Base-by-base conservation (phyloP, 768 basidiomycete genomes). In the Asterophora lycoperdoides region DNA sequence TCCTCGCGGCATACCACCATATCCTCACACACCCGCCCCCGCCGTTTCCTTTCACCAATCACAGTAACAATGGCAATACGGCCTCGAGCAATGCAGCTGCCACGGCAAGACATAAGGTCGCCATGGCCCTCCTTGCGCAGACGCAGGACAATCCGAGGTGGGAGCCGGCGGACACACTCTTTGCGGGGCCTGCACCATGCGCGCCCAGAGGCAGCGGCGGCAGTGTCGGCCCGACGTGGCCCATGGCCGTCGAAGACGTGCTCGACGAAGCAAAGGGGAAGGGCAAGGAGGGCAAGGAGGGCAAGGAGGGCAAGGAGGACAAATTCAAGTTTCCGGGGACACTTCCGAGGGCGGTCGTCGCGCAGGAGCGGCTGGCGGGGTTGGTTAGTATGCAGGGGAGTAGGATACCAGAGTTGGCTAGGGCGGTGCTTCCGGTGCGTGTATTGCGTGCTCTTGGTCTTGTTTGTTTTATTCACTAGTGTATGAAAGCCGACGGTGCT, bases 1-100 rank as follows among this genome's bases (percentile, higher is more conserved):
- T 89, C 26, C 63, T 86, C 36, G 69, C 72, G 10, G 87, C 84
- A 5, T 89, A 87, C 59, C 89, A 87, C 54, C 83, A 89, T 55
- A 83, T 89, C 51, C 75, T 89, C 42, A 88, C 83, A 0, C 80
- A 89, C 55, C 83, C 84, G 1, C 77, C 83, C 0, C 68, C 80
- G 0, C 61, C 74, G 0, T 23, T 23, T 23, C 74, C 0, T 23
- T 23, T 23, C 23, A 23, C 23, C n/a, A n/a, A n/a, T n/a, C n/a
- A n/a, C n/a, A n/a, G n/a, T n/a, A n/a, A n/a, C n/a, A n/a, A n/a
- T n/a, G n/a, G n/a, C n/a, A n/a, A n/a, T 23, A 23, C 23, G 3
- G 23, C 23, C 3, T 23, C 23, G 23, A 23, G 23, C 23, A 23
- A 23, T 6, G 23, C 23, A 6, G 23, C 23, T 23, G 23, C 23